These are phyloP conservation scores for Coniella lustricola DNA, from an alignment of 2,329 filamentous ascomycete genomes.

Conservation along the genomic window DNA sequence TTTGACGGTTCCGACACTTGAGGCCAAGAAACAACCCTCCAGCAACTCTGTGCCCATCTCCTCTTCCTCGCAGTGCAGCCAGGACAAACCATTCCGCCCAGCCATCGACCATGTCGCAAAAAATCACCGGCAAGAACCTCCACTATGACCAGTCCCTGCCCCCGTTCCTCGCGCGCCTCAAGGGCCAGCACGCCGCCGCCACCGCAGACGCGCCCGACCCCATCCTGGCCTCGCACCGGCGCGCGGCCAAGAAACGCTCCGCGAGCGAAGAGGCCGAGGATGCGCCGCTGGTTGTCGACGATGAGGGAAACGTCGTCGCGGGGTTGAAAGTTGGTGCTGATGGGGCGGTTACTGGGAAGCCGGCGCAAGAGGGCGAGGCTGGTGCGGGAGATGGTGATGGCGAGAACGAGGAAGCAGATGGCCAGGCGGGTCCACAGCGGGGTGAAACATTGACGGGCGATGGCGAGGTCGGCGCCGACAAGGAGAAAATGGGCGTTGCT, in stretches of 20 bases:
- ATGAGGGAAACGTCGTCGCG: constrained; percentile 56
- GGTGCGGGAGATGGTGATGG: constrained; percentile 19
- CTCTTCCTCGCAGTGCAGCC: no score
- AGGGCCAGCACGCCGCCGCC: constrained; percentile 44
- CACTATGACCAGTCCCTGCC: constrained; percentile 55
- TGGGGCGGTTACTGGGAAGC: constrained; percentile 31
- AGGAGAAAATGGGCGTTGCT: constrained; percentile 27
- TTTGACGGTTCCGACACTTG: no score
- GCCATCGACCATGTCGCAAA: constrained; percentile 38
- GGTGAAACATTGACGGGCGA: constrained; percentile 8
- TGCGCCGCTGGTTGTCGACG: constrained; percentile 67
- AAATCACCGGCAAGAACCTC: constrained; percentile 65
- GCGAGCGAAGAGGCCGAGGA: constrained; percentile 69
- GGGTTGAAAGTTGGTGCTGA: constrained; percentile 32
- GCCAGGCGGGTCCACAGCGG: neutral
- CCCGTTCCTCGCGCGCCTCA: constrained; percentile 53
- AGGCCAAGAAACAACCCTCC: no score
- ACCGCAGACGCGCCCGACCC: constrained; percentile 43
- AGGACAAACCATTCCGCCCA: neutral
- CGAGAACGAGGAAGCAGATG: neutral
- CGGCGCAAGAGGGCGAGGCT: neutral
- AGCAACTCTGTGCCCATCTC: no score
- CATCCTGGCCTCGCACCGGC: constrained; percentile 41
- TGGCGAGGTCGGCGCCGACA: constrained; percentile 28
- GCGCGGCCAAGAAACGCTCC: constrained; percentile 47